Base-by-base conservation (phyloP, 148 eudicot genomes). In the Rhododendron simsii region DNA sequence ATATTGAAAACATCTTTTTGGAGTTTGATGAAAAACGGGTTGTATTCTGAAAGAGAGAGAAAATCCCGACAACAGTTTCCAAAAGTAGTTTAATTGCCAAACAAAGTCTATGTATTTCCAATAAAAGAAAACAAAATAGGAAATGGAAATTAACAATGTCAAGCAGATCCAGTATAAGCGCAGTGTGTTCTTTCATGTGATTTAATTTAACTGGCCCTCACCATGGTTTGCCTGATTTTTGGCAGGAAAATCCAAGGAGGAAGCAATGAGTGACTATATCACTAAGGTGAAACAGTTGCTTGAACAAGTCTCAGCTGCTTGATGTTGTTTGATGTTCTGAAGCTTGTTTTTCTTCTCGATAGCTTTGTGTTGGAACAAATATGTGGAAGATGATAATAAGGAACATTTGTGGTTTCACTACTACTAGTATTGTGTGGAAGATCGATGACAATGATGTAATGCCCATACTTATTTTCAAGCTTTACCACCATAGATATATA, bases 281-380 rank as follows among this genome's bases (percentile, higher is more conserved):
- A 98, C 99, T 71, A 98, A 98, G 95, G 99, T 91, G 90, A 98
- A 98, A 87, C 98, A 95, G 88, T 84, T 98, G 91, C 87, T 89
- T 78, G 99, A 95, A 91, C 95, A 91, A 87, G 95, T 91, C 37
- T 85, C 88, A 39, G 55, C 91, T 6, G 44, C 45, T n/a, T 65
- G 71, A 65, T 65, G 71, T n/a, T n/a, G 83, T 91, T 85, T 93
- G 81, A 91, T 80, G 77, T 78, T 77, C 76, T 14, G 63, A 85
- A 78, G 28, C 65, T 11, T 63, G 78, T 16, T 16, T 51, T 51
- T 53, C 75, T 75, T 57, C 69, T 0, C 75, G 30, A 80, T 26
- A 18, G 20, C 47, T 45, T 63, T 61, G 51, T 63, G 35, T 28
- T 33, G 23, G 39, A 57, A 59, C 37, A 41, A 55, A 14, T 16